These are phyloP conservation scores for Bruguiera sexangula DNA, from an alignment of 345 rosid species.

Conservation along the genomic window DNA sequence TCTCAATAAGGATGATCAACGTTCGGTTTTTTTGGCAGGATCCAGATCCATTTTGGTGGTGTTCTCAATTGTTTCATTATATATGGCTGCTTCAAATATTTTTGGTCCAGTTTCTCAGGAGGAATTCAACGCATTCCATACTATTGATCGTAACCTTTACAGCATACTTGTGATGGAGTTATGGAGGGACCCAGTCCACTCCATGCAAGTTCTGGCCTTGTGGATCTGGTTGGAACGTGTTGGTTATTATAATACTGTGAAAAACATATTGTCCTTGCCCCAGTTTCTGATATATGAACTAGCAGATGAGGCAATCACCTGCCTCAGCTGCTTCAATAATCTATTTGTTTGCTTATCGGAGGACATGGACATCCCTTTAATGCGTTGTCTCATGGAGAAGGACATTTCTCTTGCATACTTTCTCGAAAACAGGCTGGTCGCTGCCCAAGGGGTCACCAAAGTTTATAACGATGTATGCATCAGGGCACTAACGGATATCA, in stretches of 20 bases:
- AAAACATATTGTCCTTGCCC: conserved; percentile 38
- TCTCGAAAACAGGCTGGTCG: conserved; percentile 17
- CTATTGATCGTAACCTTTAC: conserved; percentile 46
- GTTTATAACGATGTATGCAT: conserved; percentile 32
- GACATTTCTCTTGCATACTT: conserved; percentile 35
- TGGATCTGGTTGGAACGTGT: conserved; percentile 53
- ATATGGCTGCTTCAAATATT: conserved; percentile 10
- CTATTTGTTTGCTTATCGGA: conserved; percentile 4
- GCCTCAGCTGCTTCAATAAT: conserved; percentile 30
- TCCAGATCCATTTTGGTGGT: background rate
- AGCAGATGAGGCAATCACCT: conserved; percentile 43
- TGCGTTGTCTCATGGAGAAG: conserved; percentile 23
- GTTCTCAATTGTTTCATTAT: background rate
- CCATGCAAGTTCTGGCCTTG: conserved; percentile 39
- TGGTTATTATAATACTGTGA: conserved; percentile 24
- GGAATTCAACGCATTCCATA: conserved; percentile 41
- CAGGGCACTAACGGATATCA: conserved; percentile 37
- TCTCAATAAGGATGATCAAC: background rate
- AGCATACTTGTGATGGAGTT: conserved; percentile 35
- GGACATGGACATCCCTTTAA: conserved; percentile 28
- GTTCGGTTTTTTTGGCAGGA: conserved; percentile 7
- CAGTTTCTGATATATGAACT: conserved; percentile 28
- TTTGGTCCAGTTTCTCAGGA: conserved; percentile 14
- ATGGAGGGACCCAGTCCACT: conserved; percentile 43
- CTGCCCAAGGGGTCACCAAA: conserved; percentile 25